Evolutionary conservation across 345 rosid genomes (phyloP), one percentile per base, ranked within the genome.

Genomic region (Mangifera indica): DNA sequence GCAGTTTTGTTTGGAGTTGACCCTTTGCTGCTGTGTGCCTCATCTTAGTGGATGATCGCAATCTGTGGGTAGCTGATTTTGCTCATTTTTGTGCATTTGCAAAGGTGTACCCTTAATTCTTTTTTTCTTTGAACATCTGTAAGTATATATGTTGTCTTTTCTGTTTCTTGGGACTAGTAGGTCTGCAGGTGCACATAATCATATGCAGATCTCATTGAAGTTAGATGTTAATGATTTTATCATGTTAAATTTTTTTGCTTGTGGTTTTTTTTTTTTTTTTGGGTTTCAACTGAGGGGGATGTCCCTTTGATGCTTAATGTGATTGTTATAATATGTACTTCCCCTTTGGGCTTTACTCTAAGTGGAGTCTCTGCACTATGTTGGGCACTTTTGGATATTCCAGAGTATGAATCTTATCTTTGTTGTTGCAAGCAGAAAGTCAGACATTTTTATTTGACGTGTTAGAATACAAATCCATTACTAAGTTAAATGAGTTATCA

Each of bases 11-110:
- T 85, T 90, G 97, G 86, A 92, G 87, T 94, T 94, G 95, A 94
- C 89, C 93, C 85, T 88, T 83, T 85, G 84, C 89, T 83, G 89
- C 86, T 94, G 79, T 94, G 93, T 92, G 85, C 92, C 81, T 90
- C 87, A 78, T 90, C 92, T 92, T 94, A 92, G 98, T 94, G 98
- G 98, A 94, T 94, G 98, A 94, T 97, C 98, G 97, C 97, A 94
- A 94, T 94, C 98, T 94, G 97, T 97, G 97, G 98, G 98, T 94
- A 86, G 90, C 98, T 87, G 98, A 94, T 94, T 94, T 94, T 94
- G 93, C 98, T 94, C 98, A 90, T 81, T 94, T 92, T 94, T 92
- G 98, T 97, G 98, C 97, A 89, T 83, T 87, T 76, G 97, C 93
- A 82, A 92, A 94, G 98, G 98, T 94, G 92, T 94, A 92, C 78